Evolutionary conservation across 306 rosid genomes (phyloP), one percentile per base, ranked within the genome.

Genomic region (Gastrolobium villosum): DNA sequence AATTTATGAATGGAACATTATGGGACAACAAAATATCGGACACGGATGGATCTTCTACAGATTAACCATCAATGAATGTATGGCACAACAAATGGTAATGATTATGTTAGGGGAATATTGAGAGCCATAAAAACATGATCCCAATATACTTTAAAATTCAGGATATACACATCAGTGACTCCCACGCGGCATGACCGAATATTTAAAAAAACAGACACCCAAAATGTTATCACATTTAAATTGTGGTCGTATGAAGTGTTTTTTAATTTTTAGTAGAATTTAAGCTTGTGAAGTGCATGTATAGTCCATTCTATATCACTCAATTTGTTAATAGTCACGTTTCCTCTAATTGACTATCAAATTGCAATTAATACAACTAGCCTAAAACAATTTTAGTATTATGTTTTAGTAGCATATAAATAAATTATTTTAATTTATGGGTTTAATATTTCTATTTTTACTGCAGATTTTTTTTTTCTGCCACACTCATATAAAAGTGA

Each of bases 61-160:
- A 65, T n/a, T 65, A 41, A 48, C 40, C 70, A 46, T 55, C 62
- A 36, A 36, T 75, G 46, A 65, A 37, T 46, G 57, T 76, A 32
- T 64, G 76, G 56, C 53, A 61, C 36, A 7, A 52, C 48, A 71
- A 65, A 65, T 72, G 55, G 69, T 28, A 79, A 84, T 84, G 61
- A 82, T 82, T 78, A 66, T 85, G 86, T 70, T 72, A 43, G 67
- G 52, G 63, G 41, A 57, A 65, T 72, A 55, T 40, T 15, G 5
- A 9, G 54, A 59, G 40, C 35, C 77, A 67, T 56, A 11, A 43
- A 4, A 54, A 52, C 80, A 72, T 56, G 62, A 80, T 80, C 66
- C 50, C 40, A 52, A 41, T 36, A 43, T 32, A 14, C 67, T 68
- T 81, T 84, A 79, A 75, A 83, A 83, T 30, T 57, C 46, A 45